These are phyloP conservation scores for Thinopyrum elongatum DNA, from an alignment of 176 grass and related monocot genomes.

Conservation along the genomic window DNA sequence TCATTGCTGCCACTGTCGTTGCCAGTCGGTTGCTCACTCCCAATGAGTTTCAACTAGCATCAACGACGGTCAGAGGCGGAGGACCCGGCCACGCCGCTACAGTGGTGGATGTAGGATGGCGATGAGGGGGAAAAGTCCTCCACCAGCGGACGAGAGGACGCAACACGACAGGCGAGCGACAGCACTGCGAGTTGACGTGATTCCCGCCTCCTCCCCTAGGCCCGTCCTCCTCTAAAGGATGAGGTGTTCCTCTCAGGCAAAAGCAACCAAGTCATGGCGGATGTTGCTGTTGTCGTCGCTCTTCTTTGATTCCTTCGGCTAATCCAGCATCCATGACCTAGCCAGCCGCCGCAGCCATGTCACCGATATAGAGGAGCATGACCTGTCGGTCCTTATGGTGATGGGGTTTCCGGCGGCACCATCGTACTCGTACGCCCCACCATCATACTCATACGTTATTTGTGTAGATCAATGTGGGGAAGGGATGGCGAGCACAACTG, in stretches of 20 bases:
- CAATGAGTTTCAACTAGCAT: conserved; percentile 78
- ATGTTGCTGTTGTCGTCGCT: conserved; percentile 29
- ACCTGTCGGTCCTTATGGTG: no score
- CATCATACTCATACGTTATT: no score
- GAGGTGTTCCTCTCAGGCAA: conserved; percentile 44
- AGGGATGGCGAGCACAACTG: no score
- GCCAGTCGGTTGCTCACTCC: conserved; percentile 8
- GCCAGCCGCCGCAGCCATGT: no score
- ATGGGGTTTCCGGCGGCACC: no score
- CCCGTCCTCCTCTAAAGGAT: neutral
- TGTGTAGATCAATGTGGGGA: no score
- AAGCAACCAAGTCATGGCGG: conserved; percentile 60
- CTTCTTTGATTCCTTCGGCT: conserved; percentile 44
- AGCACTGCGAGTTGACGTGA: neutral
- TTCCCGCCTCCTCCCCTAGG: neutral
- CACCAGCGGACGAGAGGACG: no score
- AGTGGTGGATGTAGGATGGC: conserved; percentile 25
- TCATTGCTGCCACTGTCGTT: conserved; percentile 55
- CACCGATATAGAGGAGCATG: no score
- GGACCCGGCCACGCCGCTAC: conserved; percentile 36
- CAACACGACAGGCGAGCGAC: no score
- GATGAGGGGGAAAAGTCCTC: neutral
- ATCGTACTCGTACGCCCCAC: no score
- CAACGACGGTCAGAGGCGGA: conserved; percentile 35
- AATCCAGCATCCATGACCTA: no score